Percentiles rank a stretch among this genome's conserved stretches.
phyloP scores from a whole-genome alignment of 805 yeast species.

The Crinitomyces ghanaensis region DNA sequence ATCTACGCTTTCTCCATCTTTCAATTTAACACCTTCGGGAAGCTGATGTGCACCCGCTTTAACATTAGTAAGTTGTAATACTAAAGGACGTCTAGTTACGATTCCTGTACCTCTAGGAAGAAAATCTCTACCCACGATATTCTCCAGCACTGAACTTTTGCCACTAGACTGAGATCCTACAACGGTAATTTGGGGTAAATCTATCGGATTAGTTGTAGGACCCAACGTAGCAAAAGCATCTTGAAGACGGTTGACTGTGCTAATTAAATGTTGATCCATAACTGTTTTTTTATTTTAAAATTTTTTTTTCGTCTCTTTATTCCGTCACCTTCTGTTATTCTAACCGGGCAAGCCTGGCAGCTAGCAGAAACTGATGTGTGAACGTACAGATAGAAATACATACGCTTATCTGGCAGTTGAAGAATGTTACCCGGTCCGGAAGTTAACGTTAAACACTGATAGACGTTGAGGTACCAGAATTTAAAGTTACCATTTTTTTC shows the following conservation, averaged over 20 bases:
- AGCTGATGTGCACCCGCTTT: conserved; percentile 10
- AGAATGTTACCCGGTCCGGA: too few species aligned
- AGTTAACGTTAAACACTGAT: too few species aligned
- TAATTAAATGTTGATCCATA: conserved; percentile 71
- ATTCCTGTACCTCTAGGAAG: conserved; percentile 86
- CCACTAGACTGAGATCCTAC: conserved; percentile 90
- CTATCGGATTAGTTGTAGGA: conserved; percentile 77
- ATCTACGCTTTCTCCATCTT: conserved; percentile 24
- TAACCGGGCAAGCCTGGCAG: too few species aligned
- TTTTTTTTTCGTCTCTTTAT: too few species aligned
- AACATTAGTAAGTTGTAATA: conserved; percentile 63
- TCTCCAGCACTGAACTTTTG: conserved; percentile 79
- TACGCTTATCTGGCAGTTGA: too few species aligned
- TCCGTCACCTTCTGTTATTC: too few species aligned
- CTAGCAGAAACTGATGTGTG: too few species aligned
- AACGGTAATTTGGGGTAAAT: conserved; percentile 78
- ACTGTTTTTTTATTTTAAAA: too few species aligned
- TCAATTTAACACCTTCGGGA: conserved; percentile 2
- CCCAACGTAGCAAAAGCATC: conserved; percentile 94
- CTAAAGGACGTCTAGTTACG: conserved; percentile 81
- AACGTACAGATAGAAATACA: too few species aligned
- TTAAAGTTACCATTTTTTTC: too few species aligned
- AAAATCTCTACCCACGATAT: conserved; percentile 85
- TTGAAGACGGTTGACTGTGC: conserved; percentile 70
- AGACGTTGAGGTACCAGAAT: too few species aligned